Evolutionary conservation across 768 basidiomycete genomes (phyloP).

Genomic region (Xerocomellus chrysenteron): DNA sequence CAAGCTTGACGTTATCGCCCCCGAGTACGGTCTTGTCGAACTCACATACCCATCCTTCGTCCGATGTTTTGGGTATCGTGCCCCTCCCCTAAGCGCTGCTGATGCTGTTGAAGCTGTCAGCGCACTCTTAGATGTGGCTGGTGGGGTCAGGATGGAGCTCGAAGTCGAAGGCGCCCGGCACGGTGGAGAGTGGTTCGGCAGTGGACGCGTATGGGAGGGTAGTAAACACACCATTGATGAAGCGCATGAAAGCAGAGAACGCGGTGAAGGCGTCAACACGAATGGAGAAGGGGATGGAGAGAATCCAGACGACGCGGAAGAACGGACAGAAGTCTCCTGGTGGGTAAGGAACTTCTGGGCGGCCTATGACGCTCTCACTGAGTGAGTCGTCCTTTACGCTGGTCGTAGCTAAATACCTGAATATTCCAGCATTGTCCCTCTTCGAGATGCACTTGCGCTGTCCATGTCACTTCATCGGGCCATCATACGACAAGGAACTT

Average conservation of each 20-base stretch:
- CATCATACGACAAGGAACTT: constrained; percentile 92
- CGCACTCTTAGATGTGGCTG: constrained; percentile 87
- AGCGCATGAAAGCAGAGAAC: constrained; percentile 29
- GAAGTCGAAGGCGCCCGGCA: constrained; percentile 85
- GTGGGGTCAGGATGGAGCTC: constrained; percentile 86
- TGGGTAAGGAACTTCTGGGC: constrained; percentile 95
- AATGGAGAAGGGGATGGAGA: constrained; percentile 26
- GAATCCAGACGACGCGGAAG: constrained; percentile 32
- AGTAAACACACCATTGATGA: constrained; percentile 38
- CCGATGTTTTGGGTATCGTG: constrained; percentile 86
- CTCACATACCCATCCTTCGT: constrained; percentile 92
- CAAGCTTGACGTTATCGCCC: constrained; percentile 86
- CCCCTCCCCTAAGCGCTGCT: constrained; percentile 84
- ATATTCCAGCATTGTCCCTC: constrained; percentile 55
- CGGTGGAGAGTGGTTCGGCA: constrained; percentile 96
- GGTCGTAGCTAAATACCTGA: background rate
- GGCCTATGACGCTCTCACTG: constrained; percentile 85
- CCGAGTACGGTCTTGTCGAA: constrained; percentile 93
- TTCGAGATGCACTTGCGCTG: constrained; percentile 76
- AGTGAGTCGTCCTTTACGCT: constrained; percentile 55
- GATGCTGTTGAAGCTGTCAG: constrained; percentile 90
- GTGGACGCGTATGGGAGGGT: constrained; percentile 74
- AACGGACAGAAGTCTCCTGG: constrained; percentile 61
- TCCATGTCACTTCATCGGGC: constrained; percentile 92
- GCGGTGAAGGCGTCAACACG: constrained; percentile 30